A percentile compares a stretch with the other conserved stretches of the same genome.
These are phyloP conservation scores for Rhazya stricta DNA, from an alignment of 257 asterid genomes.

Conservation along the genomic window DNA sequence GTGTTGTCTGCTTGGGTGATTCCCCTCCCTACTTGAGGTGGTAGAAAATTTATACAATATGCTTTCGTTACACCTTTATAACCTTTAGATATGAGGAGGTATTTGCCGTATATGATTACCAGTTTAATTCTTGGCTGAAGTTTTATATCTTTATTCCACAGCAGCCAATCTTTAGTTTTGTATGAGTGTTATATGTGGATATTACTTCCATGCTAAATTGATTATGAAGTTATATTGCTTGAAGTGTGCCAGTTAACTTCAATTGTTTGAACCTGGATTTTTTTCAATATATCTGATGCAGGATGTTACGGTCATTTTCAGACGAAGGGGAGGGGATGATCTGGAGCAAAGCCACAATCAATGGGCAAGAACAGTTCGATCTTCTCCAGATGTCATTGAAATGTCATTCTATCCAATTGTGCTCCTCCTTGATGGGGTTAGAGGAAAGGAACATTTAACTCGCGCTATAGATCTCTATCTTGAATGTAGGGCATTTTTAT, in stretches of 20 bases:
- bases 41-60: background rate
- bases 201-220: background rate
- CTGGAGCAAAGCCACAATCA: slow-evolving; percentile 73
- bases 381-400: slow-evolving; percentile 83
- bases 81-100: background rate
- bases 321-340: slow-evolving; percentile 92
- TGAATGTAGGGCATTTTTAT: slow-evolving; percentile 46
- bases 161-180: background rate
- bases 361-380: slow-evolving; percentile 64
- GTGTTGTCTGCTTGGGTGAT: background rate
- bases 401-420: slow-evolving; percentile 67
- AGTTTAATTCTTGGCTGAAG: background rate
- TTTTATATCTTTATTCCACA: background rate
- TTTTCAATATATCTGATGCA: slow-evolving; percentile 30
- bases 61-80: background rate
- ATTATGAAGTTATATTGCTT: background rate
- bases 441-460: slow-evolving; percentile 59
- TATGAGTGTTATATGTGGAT: background rate
- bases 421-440: slow-evolving; percentile 67
- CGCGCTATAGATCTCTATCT: slow-evolving; percentile 73
- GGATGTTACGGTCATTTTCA: slow-evolving; percentile 79
- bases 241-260: background rate
- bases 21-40: background rate
- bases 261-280: background rate
- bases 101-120: background rate